A percentile compares a stretch with the other conserved stretches of the same genome.
Conservation (phyloP, 2,329 filamentous ascomycete genomes). For the Alternaria burnsii region DNA sequence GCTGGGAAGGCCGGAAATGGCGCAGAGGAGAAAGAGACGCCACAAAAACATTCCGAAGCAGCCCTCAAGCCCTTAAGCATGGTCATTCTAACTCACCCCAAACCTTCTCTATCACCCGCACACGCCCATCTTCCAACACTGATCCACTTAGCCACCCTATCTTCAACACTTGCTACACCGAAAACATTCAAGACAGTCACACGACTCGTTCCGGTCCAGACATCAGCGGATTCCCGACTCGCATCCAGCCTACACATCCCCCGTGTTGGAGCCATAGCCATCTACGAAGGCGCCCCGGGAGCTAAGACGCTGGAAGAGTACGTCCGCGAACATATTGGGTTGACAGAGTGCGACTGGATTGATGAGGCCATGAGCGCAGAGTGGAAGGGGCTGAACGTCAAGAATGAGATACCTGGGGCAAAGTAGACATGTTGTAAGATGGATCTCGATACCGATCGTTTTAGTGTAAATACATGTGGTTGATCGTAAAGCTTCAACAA, state of each 20-base stretch:
- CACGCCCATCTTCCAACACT: slow-evolving; percentile 48
- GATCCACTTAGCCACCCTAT: slow-evolving; percentile 35
- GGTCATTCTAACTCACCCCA: slow-evolving; percentile 46
- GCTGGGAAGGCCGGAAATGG: background rate
- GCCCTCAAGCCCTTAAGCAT: slow-evolving; percentile 26
- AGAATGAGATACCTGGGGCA: slow-evolving; percentile 6
- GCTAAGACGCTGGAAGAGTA: slow-evolving; percentile 66
- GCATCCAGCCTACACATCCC: slow-evolving; percentile 67
- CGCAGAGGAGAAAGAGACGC: background rate
- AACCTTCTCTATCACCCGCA: slow-evolving; percentile 42
- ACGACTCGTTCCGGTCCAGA: slow-evolving; percentile 70
- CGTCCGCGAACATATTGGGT: slow-evolving; percentile 61
- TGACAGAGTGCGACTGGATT: slow-evolving; percentile 66
- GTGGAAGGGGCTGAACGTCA: slow-evolving; percentile 57
- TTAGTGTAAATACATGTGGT: background rate
- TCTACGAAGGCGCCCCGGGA: slow-evolving; percentile 65
- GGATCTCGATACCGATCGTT: background rate
- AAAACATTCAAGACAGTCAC: slow-evolving; percentile 48
- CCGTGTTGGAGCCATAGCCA: slow-evolving; percentile 70
- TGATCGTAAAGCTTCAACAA: background rate
- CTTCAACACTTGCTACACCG: background rate
- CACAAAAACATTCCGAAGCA: background rate
- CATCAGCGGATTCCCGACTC: slow-evolving; percentile 65
- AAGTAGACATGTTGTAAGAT: slow-evolving; percentile 2
- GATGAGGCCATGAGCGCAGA: slow-evolving; percentile 53